phyloP scores from a whole-genome alignment of 1,284 basidiomycete species.

The Boletus mariae region DNA sequence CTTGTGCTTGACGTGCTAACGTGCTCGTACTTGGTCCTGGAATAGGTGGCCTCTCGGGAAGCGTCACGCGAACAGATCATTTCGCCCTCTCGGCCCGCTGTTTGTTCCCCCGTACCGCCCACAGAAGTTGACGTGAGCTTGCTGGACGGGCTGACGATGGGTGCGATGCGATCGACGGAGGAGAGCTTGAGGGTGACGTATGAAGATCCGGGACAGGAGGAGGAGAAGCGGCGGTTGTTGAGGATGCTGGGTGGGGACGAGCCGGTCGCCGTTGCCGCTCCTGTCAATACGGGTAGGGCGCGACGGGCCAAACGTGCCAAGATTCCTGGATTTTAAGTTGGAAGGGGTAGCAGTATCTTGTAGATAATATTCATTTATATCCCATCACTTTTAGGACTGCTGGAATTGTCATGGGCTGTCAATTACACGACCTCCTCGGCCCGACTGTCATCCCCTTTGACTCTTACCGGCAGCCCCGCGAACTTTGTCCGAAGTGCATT shows the following conservation, averaged over 20 bases:
- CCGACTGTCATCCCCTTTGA: constrained; percentile 17
- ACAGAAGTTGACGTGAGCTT: constrained; percentile 31
- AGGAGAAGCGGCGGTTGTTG: constrained; percentile 51
- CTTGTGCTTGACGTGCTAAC: background rate
- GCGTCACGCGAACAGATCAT: constrained; percentile 31
- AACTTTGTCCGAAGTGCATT: constrained; percentile 77
- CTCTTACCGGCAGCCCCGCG: constrained; percentile 61
- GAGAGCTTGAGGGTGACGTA: constrained; percentile 57
- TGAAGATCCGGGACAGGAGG: constrained; percentile 60
- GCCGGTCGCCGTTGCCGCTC: background rate
- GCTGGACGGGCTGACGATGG: constrained; percentile 20
- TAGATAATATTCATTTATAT: background rate
- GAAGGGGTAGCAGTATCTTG: background rate
- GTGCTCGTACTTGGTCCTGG: too few relatives aligned
- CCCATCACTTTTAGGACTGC: too few relatives aligned
- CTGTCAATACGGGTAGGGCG: background rate
- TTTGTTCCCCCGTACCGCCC: constrained; percentile 4
- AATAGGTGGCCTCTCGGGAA: constrained; percentile 37
- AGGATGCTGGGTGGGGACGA: constrained; percentile 29
- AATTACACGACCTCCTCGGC: constrained; percentile 10
- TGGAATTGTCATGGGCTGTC: too few relatives aligned
- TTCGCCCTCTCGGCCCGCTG: constrained; percentile 14
- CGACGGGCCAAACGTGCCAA: constrained; percentile 19
- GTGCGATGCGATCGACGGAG: constrained; percentile 26
- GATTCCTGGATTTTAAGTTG: constrained; percentile 8